Evolutionary conservation across 208 protist genomes (phyloP), one percentile per base, ranked within the genome.

Genomic region (Wallacemonas rigidus): DNA sequence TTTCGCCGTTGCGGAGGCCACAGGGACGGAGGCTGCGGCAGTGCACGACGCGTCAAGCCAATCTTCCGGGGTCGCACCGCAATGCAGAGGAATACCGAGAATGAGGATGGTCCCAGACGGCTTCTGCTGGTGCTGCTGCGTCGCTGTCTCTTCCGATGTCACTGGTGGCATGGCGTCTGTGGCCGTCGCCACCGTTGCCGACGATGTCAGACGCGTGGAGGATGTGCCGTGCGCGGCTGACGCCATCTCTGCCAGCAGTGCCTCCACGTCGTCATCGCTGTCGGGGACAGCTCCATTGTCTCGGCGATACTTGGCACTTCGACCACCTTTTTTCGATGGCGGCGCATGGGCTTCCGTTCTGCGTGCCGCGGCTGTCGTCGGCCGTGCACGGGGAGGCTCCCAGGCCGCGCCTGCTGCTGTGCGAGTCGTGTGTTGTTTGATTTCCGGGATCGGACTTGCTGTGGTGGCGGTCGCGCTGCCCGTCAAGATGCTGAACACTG

Each of bases 11-110:
- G 38, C 36, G 15, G 41, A n/a, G 38, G 60, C 44, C 4, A 41
- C 15, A 8, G 60, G 36, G 12, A 41, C 4, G 40, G 60, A 50
- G 41, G 38, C 12, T 3, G 6, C 14, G 14, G 60, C 44, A 9
- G 60, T 8, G 3, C 5, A n/a, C 3, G 43, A 41, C 4, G 60
- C 7, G 12, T 17, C 8, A 7, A 35, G 3, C 60, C 60, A 65
- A 41, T 65, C 60, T 51, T 65, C 11, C 40, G 4, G n/a, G 7
- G 60, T 65, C 11, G 60, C 40, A 41, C 60, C 60, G 36, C 60
- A 65, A 17, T 41, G 60, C 43, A 65, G 38, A 4, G 60, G 60
- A 26, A 65, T 65, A 41, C 60, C 60, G n/a, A 65, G 60, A 17
- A 65, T 45, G 17, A 65, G 15, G 43, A 65, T 51, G 9, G 36